Evolutionary conservation across 106 monocot genomes (phyloP).

Genomic region (Allium fistulosum): DNA sequence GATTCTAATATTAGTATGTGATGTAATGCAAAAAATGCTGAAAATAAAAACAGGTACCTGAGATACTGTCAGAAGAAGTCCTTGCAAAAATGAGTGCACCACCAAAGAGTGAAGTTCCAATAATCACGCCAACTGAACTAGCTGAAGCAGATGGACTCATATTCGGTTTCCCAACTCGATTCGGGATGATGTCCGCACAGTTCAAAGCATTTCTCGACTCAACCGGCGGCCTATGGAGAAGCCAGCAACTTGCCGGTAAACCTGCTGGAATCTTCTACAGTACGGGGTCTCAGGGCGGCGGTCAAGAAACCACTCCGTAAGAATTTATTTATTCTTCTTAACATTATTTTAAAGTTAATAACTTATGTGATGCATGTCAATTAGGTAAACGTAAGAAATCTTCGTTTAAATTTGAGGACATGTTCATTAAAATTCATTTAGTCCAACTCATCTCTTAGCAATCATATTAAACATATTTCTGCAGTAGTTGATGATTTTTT

Average conservation of each 20-base stretch:
- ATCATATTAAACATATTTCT: too few species aligned
- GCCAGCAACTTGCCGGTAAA: slow-evolving; percentile 58
- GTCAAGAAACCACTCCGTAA: slow-evolving; percentile 75
- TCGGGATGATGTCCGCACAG: slow-evolving; percentile 73
- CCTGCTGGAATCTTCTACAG: slow-evolving; percentile 70
- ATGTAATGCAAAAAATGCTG: too few species aligned
- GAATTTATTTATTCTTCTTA: background rate
- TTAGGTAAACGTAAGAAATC: too few species aligned
- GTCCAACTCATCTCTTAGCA: too few species aligned
- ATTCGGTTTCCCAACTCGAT: slow-evolving; percentile 73
- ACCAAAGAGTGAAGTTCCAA: slow-evolving; percentile 42
- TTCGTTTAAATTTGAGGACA: too few species aligned
- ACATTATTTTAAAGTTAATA: too few species aligned
- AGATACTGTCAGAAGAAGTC: slow-evolving; percentile 51
- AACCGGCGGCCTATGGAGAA: slow-evolving; percentile 60
- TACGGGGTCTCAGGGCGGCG: slow-evolving; percentile 68
- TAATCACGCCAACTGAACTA: slow-evolving; percentile 54
- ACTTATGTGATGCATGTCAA: too few species aligned
- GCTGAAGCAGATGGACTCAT: slow-evolving; percentile 59
- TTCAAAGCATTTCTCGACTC: slow-evolving; percentile 69
- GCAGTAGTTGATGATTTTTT: too few species aligned
- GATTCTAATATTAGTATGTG: too few species aligned
- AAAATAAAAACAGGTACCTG: slow-evolving; percentile 39
- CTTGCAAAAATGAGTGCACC: slow-evolving; percentile 60
- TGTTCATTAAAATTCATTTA: too few species aligned